Conservation (phyloP, 768 basidiomycete genomes). For the Coprinopsis sp. region DNA sequence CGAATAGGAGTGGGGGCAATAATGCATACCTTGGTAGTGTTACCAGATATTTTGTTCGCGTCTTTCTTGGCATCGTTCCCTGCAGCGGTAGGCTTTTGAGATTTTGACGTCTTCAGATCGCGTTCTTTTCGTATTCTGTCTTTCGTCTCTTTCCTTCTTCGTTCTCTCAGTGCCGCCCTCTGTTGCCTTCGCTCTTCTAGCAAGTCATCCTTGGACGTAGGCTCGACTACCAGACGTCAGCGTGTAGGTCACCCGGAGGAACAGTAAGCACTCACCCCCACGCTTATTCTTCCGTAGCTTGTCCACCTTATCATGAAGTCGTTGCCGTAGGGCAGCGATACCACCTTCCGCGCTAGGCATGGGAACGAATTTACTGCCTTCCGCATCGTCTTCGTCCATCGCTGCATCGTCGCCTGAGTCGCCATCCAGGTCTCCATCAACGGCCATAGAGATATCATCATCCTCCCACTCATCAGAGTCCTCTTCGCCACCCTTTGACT, state of each 20-base stretch:
- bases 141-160: slow-evolving; percentile 77
- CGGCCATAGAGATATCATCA: slow-evolving; percentile 30
- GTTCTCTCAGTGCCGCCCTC: slow-evolving; percentile 79
- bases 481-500: slow-evolving; percentile 33
- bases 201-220: slow-evolving; percentile 72
- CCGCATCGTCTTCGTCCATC: slow-evolving; percentile 18
- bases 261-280: neutral
- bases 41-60: slow-evolving; percentile 36
- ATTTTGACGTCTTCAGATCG: slow-evolving; percentile 46
- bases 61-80: slow-evolving; percentile 36
- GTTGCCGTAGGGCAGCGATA: slow-evolving; percentile 61
- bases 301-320: slow-evolving; percentile 71
- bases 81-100: slow-evolving; percentile 45
- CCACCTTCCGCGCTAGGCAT: slow-evolving; percentile 57
- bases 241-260: slow-evolving; percentile 8
- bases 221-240: slow-evolving; percentile 26
- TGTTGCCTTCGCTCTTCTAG: slow-evolving; percentile 75
- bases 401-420: slow-evolving; percentile 28
- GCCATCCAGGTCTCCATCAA: slow-evolving; percentile 35
- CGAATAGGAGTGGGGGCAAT: neutral
- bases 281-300: slow-evolving; percentile 47
- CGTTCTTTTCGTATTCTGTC: slow-evolving; percentile 72
- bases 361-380: slow-evolving; percentile 42
- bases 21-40: slow-evolving; percentile 49
- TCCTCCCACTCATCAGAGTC: slow-evolving; percentile 27